Evolutionary conservation across 2,329 filamentous ascomycete genomes (phyloP).

Genomic region (Penicillium sp.): DNA sequence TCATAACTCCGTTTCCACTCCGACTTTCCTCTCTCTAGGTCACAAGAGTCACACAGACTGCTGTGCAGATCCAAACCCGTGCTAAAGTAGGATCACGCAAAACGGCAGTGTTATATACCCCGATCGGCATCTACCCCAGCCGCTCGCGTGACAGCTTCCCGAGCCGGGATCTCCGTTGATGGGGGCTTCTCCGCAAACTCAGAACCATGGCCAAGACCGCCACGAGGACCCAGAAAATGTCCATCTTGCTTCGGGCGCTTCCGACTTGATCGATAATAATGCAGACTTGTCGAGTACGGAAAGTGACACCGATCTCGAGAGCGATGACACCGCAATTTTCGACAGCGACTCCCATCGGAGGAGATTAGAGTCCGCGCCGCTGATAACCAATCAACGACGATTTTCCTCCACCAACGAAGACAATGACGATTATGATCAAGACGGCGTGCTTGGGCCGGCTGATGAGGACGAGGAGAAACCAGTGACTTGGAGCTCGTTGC

Average conservation of each 20-base stretch:
- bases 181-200: conserved; percentile 18
- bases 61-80: no score
- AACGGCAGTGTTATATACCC: background rate
- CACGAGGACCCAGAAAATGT: background rate
- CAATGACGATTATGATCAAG: conserved; percentile 17
- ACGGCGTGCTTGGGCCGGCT: conserved; percentile 9
- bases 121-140: background rate
- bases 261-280: background rate
- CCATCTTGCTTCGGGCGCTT: background rate
- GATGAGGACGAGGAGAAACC: conserved; percentile 39
- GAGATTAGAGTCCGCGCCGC: conserved; percentile 15
- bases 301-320: conserved; percentile 20
- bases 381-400: conserved; percentile 12
- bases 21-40: background rate
- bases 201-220: conserved; percentile 13
- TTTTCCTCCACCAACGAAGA: conserved; percentile 20
- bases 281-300: conserved; percentile 6
- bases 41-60: background rate
- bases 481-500: conserved; percentile 70
- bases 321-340: conserved; percentile 21
- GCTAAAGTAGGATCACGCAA: background rate
- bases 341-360: conserved; percentile 10
- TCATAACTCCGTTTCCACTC: background rate
- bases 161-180: conserved; percentile 16
- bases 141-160: conserved; percentile 5